phyloP scores from a whole-genome alignment of 345 rosid species.

The Raphanus raphanistrum region DNA sequence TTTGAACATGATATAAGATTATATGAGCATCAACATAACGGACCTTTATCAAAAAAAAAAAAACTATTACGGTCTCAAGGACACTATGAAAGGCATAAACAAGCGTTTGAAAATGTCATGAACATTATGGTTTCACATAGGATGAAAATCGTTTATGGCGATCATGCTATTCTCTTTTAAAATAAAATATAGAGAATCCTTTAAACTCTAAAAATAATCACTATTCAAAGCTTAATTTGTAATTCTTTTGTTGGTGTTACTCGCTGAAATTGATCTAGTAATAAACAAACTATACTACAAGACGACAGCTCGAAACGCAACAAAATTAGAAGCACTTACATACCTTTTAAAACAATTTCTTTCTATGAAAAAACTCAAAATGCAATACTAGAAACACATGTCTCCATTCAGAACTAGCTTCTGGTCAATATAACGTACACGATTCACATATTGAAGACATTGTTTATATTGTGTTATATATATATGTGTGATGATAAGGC shows the following conservation, averaged over 20 bases:
- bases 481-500: slow-evolving; percentile 18
- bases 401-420: neutral
- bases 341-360: neutral
- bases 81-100: neutral
- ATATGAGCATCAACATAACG: neutral
- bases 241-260: neutral
- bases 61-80: neutral
- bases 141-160: neutral
- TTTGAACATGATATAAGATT: neutral
- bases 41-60: neutral
- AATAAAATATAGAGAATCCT: neutral
- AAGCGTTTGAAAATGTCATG: neutral
- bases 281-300: neutral
- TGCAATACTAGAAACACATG: slow-evolving; percentile 8
- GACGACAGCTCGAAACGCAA: slow-evolving; percentile 3
- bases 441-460: slow-evolving; percentile 7
- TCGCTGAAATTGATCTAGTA: neutral
- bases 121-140: neutral
- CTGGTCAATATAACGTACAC: slow-evolving; percentile 7
- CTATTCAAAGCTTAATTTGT: neutral
- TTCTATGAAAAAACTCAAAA: slow-evolving; percentile 14
- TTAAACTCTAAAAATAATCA: neutral
- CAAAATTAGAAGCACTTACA: neutral
- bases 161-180: neutral
- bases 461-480: neutral